Evolutionary conservation across 2,329 filamentous ascomycete species (phyloP).

Genomic region (Fusarium sp.): DNA sequence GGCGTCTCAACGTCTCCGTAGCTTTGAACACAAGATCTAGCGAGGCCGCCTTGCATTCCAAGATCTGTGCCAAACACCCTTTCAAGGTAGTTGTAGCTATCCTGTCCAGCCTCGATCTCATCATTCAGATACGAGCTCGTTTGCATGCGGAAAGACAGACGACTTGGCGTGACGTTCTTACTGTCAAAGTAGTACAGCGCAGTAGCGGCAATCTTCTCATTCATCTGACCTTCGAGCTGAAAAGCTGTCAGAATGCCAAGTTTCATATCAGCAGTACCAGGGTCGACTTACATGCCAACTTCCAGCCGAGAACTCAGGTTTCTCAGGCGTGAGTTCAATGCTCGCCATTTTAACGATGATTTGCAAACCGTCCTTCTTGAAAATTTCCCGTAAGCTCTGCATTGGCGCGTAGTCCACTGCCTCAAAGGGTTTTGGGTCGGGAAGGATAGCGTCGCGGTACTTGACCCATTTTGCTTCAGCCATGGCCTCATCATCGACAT

Average conservation of each 20-base stretch:
- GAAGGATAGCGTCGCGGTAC: neutral
- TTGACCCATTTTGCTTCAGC: neutral
- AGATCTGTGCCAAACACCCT: neutral
- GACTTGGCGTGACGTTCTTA: neutral
- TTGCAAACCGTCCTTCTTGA: neutral
- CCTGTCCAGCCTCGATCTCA: neutral
- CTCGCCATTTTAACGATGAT: constrained; percentile 8
- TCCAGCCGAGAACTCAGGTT: neutral
- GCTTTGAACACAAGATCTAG: neutral
- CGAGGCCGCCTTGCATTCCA: neutral
- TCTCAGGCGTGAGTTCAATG: neutral
- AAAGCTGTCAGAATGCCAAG: neutral
- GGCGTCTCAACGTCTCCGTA: neutral
- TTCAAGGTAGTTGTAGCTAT: neutral
- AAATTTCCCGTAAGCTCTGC: neutral
- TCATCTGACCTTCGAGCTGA: constrained; percentile 2
- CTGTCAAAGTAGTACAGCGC: neutral
- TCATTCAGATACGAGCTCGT: neutral
- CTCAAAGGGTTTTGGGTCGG: neutral
- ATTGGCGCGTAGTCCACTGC: neutral
- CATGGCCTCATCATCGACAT: neutral
- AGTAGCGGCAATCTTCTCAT: neutral
- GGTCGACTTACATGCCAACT: neutral
- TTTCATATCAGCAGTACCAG: fast-evolving
- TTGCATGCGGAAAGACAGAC: neutral